These are phyloP conservation scores for Azolla pinnata DNA, from an alignment of 75 land plant species.

Conservation along the genomic window DNA sequence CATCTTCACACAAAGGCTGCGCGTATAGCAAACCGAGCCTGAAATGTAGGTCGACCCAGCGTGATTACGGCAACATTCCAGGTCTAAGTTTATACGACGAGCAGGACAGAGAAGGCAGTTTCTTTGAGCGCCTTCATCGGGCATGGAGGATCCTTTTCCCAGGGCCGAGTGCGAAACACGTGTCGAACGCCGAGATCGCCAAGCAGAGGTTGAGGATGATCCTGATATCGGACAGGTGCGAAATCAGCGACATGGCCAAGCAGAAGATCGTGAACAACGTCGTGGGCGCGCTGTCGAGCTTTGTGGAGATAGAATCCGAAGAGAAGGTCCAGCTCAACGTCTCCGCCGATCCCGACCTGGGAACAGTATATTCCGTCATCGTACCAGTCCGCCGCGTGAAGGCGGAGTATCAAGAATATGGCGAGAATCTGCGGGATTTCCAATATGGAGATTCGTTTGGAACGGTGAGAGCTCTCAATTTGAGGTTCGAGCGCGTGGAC, in stretches of 20 bases:
- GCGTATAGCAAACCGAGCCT: no score
- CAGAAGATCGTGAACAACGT: constrained; percentile 24
- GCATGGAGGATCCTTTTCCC: constrained; percentile 28
- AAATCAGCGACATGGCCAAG: constrained; percentile 27
- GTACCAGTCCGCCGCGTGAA: constrained; percentile 29
- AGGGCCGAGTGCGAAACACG: not conserved
- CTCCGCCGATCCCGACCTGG: constrained; percentile 21
- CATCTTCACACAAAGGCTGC: no score
- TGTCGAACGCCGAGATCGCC: constrained; percentile 22
- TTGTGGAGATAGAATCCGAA: constrained; percentile 32
- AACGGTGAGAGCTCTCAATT: not conserved
- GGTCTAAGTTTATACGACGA: no score
- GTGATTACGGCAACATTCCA: no score
- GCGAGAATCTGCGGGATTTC: not conserved
- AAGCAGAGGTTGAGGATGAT: constrained; percentile 31
- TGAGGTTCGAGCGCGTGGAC: not conserved
- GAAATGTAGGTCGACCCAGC: no score
- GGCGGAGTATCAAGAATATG: constrained; percentile 23
- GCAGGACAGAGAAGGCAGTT: no score
- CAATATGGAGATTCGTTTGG: not conserved
- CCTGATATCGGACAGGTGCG: constrained; percentile 27
- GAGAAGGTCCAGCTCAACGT: constrained; percentile 30
- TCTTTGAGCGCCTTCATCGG: constrained; percentile 14
- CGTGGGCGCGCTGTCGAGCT: constrained; percentile 25
- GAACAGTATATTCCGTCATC: constrained; percentile 31